Conservation (phyloP, 371 early-diverging fungal species). For the Mortierella sp. region DNA sequence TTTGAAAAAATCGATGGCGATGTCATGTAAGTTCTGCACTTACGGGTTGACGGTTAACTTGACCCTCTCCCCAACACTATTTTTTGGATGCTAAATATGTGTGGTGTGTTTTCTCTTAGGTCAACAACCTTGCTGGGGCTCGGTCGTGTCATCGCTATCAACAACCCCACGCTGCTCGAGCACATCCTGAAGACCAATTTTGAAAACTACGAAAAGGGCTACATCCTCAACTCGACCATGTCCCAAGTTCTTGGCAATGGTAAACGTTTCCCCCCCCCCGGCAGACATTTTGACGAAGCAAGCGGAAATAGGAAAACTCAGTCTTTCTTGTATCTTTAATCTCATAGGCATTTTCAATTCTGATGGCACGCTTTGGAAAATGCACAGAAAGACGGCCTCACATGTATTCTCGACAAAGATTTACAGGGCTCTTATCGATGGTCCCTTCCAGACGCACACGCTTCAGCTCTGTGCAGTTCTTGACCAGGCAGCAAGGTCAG, state of each 20-base stretch:
- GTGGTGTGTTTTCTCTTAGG: slow-evolving; percentile 18
- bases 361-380: slow-evolving; percentile 75
- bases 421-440: slow-evolving; percentile 73
- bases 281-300: too few relatives aligned
- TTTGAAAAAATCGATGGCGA: slow-evolving; percentile 14
- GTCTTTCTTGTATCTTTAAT: not conserved
- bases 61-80: too few relatives aligned
- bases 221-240: slow-evolving; percentile 49
- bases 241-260: slow-evolving; percentile 71
- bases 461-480: slow-evolving; percentile 36
- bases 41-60: too few relatives aligned
- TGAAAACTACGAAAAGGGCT: slow-evolving; percentile 69
- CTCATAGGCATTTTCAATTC: slow-evolving; percentile 73
- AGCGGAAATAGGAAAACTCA: not conserved
- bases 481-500: slow-evolving; percentile 49
- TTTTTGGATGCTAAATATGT: too few relatives aligned
- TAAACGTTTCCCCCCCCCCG: too few relatives aligned
- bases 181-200: slow-evolving; percentile 63
- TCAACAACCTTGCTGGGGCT: slow-evolving; percentile 38
- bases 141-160: slow-evolving; percentile 44
- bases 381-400: slow-evolving; percentile 75
- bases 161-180: slow-evolving; percentile 45
- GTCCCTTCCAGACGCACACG: slow-evolving; percentile 49
- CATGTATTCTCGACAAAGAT: slow-evolving; percentile 80
- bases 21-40: slow-evolving; percentile 29